These are phyloP conservation scores for Microbotryum saponariae DNA, from an alignment of 1,284 basidiomycete species.

Conservation along the genomic window DNA sequence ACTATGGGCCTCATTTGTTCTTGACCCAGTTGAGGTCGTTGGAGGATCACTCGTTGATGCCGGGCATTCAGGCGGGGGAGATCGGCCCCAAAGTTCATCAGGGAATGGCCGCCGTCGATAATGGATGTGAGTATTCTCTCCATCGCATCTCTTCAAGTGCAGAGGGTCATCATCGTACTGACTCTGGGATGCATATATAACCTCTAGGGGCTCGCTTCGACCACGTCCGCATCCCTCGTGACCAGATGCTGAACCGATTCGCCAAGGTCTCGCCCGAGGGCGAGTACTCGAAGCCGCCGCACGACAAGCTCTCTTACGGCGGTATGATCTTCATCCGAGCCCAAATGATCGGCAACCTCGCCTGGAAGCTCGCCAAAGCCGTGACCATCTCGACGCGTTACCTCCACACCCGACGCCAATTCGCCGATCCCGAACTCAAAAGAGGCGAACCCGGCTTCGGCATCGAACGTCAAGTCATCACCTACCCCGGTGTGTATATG, in stretches of 20 bases:
- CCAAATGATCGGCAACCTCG: conserved; percentile 53
- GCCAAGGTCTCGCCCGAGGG: conserved; percentile 62
- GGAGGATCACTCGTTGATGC: conserved; percentile 53
- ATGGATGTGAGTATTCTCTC: conserved; percentile 53
- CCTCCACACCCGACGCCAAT: conserved; percentile 61
- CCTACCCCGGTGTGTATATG: conserved; percentile 61
- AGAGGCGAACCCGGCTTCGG: conserved; percentile 42
- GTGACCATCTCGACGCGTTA: conserved; percentile 68
- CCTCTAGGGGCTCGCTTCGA: conserved; percentile 49
- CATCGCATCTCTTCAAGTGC: not conserved
- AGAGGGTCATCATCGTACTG: not conserved
- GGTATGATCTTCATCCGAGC: conserved; percentile 47
- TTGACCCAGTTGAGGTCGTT: conserved; percentile 59
- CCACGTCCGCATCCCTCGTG: conserved; percentile 62
- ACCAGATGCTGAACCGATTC: conserved; percentile 68
- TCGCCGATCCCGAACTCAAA: conserved; percentile 33
- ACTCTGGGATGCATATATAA: not conserved
- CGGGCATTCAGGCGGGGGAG: conserved; percentile 65
- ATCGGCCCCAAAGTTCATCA: conserved; percentile 63
- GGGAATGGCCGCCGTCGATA: conserved; percentile 55
- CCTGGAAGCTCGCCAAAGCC: conserved; percentile 54
- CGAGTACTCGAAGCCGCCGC: conserved; percentile 59
- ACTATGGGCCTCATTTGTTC: conserved; percentile 69
- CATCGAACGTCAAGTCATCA: conserved; percentile 58
- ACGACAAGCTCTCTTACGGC: conserved; percentile 66